Evolutionary conservation across 129 eudicot genomes (phyloP), one percentile per base, ranked within the genome.

Genomic region (Tagetes erecta): DNA sequence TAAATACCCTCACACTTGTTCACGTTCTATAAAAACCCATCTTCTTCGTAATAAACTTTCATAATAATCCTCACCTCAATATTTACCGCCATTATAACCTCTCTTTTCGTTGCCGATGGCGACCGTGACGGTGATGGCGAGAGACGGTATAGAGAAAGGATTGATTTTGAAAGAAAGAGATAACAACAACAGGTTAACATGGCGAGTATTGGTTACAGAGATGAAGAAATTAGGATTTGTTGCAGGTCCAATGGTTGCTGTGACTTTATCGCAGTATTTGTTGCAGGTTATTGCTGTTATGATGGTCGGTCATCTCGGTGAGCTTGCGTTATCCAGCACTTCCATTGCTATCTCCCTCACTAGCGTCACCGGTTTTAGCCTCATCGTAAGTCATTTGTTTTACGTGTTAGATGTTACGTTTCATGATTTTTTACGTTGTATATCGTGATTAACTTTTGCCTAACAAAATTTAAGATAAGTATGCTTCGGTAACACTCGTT

Each of bases 281-380:
- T 63, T 91, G 55, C 96, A 91, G 68, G 88, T 86, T 64, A 71
- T 85, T 10, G 81, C 85, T 3, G 63, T 83, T 33, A 86, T 82
- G 91, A 88, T 92, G 91, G 97, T 92, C 13, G 96, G 97, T 37
- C 97, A 92, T 69, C 91, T 92, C 46, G 90, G 87, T 8, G 91
- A 92, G 60, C 97, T 92, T 58, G 70, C 85, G 42, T 92, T 91
- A 52, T 84, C 97, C 35, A 84, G 96, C 80, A 70, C 97, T 65
- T 83, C 97, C 74, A 73, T 92, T 20, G 92, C 97, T 75, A 36
- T 89, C 66, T 92, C 97, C 31, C 81, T 92, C 50, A 68, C 91
- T 6, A 74, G 82, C 42, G 96, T 92, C 82, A 88, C 96, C 68
- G 96, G 97, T 72, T 87, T 92, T 77, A 92, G 91, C 69, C 53